Conservation (phyloP, 2,329 filamentous ascomycete genomes). For the Proliferodiscus dingleyae region DNA sequence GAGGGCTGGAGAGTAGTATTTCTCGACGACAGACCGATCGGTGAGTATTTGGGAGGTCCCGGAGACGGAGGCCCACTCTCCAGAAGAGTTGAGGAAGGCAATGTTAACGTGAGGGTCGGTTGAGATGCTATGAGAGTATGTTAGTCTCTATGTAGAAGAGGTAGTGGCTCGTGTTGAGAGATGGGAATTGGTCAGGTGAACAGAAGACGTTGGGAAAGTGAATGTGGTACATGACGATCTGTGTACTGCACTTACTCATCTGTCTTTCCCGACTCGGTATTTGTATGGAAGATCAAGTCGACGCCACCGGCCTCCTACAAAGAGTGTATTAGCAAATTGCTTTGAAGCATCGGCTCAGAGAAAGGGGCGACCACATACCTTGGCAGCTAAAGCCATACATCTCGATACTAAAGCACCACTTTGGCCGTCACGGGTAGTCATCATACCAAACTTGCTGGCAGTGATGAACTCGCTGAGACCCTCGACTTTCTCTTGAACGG, state of each 20-base stretch:
- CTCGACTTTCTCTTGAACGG: slow-evolving; percentile 69
- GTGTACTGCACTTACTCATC: slow-evolving; percentile 59
- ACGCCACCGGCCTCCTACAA: slow-evolving; percentile 68
- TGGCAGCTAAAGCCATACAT: slow-evolving; percentile 79
- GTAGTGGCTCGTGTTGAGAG: neutral
- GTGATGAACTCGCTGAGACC: slow-evolving; percentile 68
- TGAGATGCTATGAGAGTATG: too few relatives aligned
- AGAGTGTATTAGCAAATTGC: neutral
- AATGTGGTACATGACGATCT: too few relatives aligned
- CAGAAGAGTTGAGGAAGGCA: slow-evolving; percentile 68
- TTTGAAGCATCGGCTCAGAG: neutral
- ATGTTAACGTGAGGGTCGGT: slow-evolving; percentile 73
- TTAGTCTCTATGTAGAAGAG: too few relatives aligned
- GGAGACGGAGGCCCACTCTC: slow-evolving; percentile 85
- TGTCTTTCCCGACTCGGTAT: slow-evolving; percentile 85
- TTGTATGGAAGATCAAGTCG: slow-evolving; percentile 86
- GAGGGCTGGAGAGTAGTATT: slow-evolving; percentile 68
- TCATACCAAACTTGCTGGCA: slow-evolving; percentile 77
- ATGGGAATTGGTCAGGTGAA: neutral
- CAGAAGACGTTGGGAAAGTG: too few relatives aligned
- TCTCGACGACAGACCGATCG: slow-evolving; percentile 62
- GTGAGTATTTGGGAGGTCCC: slow-evolving; percentile 66
- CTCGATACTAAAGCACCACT: slow-evolving; percentile 69
- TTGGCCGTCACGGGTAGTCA: slow-evolving; percentile 69
- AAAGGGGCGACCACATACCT: slow-evolving; percentile 46